These are phyloP conservation scores for Tetrapyrgos nigripes DNA, from an alignment of 1,284 basidiomycete species.

Conservation along the genomic window DNA sequence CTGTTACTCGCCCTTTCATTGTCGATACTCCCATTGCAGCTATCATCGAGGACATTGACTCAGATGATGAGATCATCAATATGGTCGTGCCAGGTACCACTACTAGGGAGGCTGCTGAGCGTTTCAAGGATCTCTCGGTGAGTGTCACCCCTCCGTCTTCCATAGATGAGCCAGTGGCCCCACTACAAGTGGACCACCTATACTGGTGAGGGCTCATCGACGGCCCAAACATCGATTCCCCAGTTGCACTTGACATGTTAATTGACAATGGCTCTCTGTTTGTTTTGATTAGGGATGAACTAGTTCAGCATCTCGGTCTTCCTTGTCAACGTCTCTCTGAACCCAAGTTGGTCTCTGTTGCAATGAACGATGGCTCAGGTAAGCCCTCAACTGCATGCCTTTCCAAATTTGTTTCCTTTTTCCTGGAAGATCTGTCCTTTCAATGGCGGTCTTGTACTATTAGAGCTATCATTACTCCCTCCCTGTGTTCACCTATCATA, in stretches of 20 bases:
- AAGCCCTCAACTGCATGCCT: slow-evolving; percentile 8
- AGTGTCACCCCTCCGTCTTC: no score
- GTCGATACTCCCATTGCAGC: no score
- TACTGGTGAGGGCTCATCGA: not conserved
- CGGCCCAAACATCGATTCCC: not conserved
- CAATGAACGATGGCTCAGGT: slow-evolving; percentile 10
- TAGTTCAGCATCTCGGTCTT: not conserved
- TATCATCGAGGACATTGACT: no score
- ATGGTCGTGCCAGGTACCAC: no score
- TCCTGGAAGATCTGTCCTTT: slow-evolving; percentile 12
- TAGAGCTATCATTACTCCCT: slow-evolving; percentile 16
- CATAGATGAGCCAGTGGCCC: no score
- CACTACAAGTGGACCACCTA: no score
- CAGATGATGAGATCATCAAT: no score
- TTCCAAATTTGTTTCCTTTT: slow-evolving; percentile 16
- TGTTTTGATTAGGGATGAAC: slow-evolving; percentile 22
- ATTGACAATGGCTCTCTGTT: slow-evolving; percentile 26
- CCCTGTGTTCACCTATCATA: slow-evolving; percentile 22
- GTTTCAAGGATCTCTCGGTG: no score
- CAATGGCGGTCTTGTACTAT: slow-evolving; percentile 11
- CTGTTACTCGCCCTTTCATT: no score
- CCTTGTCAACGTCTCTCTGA: slow-evolving; percentile 16
- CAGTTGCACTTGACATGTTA: slow-evolving; percentile 11
- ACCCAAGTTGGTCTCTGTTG: slow-evolving; percentile 24
- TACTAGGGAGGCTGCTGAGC: no score